These are phyloP conservation scores for Harrya chromipes DNA, from an alignment of 768 basidiomycete genomes.

Conservation along the genomic window DNA sequence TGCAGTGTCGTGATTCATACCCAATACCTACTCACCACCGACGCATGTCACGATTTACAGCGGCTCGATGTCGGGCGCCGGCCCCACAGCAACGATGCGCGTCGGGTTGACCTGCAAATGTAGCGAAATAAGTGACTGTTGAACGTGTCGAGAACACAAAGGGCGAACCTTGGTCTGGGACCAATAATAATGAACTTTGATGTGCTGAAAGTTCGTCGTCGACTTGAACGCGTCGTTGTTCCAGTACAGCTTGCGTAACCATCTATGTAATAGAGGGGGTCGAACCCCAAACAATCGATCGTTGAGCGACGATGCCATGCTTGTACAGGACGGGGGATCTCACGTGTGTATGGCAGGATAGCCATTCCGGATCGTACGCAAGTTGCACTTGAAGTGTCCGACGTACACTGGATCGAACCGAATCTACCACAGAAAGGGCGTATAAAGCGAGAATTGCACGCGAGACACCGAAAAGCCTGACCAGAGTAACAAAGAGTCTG, in stretches of 20 bases:
- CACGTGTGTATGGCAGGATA: slow-evolving; percentile 78
- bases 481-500: slow-evolving; percentile 91
- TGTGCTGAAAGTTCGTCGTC: slow-evolving; percentile 85
- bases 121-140: slow-evolving; percentile 1
- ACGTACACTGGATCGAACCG: slow-evolving; percentile 91
- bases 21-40: not conserved
- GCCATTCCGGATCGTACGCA: slow-evolving; percentile 78
- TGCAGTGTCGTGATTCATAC: not conserved
- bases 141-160: not conserved
- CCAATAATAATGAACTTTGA: slow-evolving; percentile 44
- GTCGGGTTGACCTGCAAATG: slow-evolving; percentile 69
- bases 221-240: slow-evolving; percentile 81
- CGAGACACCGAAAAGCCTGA: slow-evolving; percentile 36
- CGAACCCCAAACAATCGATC: not conserved
- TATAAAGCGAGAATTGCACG: not conserved
- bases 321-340: not conserved
- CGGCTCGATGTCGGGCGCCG: slow-evolving; percentile 64
- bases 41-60: slow-evolving; percentile 30
- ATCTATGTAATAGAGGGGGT: slow-evolving; percentile 38
- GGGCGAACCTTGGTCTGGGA: slow-evolving; percentile 26
- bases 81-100: slow-evolving; percentile 74
- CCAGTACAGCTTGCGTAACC: slow-evolving; percentile 92
- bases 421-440: slow-evolving; percentile 40
- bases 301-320: not conserved
- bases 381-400: slow-evolving; percentile 92